Evolutionary conservation across 2,329 filamentous ascomycete species (phyloP).

Genomic region (Fusarium sambucinum): DNA sequence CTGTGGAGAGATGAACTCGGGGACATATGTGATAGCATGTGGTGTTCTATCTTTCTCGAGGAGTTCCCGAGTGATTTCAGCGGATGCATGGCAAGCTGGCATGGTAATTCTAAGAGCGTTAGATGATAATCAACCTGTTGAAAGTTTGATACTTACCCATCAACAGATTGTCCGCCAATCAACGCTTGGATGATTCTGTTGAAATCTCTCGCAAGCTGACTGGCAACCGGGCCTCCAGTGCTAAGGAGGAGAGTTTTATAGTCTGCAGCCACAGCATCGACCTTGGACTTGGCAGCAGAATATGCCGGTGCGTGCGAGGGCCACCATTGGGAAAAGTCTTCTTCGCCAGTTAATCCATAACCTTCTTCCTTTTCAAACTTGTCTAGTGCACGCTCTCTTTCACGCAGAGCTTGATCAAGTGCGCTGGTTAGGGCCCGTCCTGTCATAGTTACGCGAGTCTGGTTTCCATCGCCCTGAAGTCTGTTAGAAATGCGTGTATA

Average conservation of each 20-base stretch:
- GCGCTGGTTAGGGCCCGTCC: constrained; percentile 12
- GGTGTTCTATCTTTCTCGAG: constrained; percentile 29
- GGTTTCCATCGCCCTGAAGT: constrained; percentile 12
- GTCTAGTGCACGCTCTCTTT: constrained; percentile 26
- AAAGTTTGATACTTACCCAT: not conserved
- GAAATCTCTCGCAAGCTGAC: constrained; percentile 17
- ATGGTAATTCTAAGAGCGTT: constrained; percentile 29
- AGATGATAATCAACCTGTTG: not conserved
- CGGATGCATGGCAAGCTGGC: constrained; percentile 37
- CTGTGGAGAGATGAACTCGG: constrained; percentile 25
- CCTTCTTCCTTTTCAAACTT: constrained; percentile 32
- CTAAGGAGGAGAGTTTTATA: constrained; percentile 21
- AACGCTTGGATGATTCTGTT: constrained; percentile 24
- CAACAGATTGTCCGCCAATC: constrained; percentile 20
- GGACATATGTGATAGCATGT: constrained; percentile 35
- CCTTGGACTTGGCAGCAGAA: constrained; percentile 22
- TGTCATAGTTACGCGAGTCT: constrained; percentile 4
- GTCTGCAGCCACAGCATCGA: constrained; percentile 18
- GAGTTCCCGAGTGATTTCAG: constrained; percentile 27
- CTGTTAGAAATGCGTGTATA: not conserved
- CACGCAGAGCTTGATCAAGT: constrained; percentile 24
- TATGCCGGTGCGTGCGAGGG: constrained; percentile 29
- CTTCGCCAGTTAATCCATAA: constrained; percentile 14
- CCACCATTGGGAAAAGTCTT: constrained; percentile 37
- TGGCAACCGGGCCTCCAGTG: constrained; percentile 22